phyloP scores from a whole-genome alignment of 305 asterid species.

The Fraxinus sp. region DNA sequence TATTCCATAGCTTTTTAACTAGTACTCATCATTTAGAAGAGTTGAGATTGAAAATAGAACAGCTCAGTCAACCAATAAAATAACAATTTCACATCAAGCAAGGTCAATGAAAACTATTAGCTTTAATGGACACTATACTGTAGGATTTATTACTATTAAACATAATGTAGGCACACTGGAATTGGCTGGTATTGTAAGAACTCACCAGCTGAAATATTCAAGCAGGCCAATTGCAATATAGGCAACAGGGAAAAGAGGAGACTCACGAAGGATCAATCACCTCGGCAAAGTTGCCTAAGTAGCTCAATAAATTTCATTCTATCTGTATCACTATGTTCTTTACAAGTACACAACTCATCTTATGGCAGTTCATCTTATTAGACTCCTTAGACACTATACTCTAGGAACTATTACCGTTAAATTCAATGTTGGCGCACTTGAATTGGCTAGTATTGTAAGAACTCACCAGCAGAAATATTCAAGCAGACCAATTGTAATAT shows the following conservation, averaged over 20 bases:
- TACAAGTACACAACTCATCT: too few relatives aligned
- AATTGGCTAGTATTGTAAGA: slow-evolving; percentile 6
- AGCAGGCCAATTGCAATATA: too few relatives aligned
- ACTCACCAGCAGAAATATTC: slow-evolving; percentile 15
- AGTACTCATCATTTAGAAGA: slow-evolving; percentile 39
- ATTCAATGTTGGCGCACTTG: slow-evolving; percentile 21
- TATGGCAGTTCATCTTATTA: too few relatives aligned
- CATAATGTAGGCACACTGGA: too few relatives aligned
- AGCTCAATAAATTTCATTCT: not conserved
- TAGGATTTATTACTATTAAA: too few relatives aligned
- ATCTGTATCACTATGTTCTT: not conserved
- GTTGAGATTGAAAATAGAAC: too few relatives aligned
- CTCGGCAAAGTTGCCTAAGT: slow-evolving; percentile 54
- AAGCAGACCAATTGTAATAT: slow-evolving; percentile 20
- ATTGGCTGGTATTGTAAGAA: too few relatives aligned
- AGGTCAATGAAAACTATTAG: not conserved
- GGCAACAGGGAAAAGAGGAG: slow-evolving; percentile 53
- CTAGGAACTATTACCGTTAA: too few relatives aligned
- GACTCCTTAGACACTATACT: too few relatives aligned
- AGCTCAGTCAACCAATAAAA: too few relatives aligned
- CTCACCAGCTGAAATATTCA: too few relatives aligned
- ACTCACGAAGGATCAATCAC: slow-evolving; percentile 23
- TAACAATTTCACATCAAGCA: not conserved
- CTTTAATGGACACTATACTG: not conserved
- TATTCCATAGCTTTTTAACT: slow-evolving; percentile 43